Base-by-base conservation (phyloP, 805 yeast genomes). In the Candida pseudofarinosa region DNA sequence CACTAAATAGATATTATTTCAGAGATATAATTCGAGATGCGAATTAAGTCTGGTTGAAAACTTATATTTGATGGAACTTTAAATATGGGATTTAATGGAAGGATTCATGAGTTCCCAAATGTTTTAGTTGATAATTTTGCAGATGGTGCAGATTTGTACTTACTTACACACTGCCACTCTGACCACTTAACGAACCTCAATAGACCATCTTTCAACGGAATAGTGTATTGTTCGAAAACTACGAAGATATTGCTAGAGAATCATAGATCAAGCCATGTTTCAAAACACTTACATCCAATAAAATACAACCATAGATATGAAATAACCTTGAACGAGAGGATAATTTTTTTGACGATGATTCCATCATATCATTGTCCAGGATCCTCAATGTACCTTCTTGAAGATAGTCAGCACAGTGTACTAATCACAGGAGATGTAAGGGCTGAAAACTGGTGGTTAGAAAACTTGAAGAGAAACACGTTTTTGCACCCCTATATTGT, bases 281-380 rank as follows among this genome's bases (percentile, higher is more conserved):
- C 53, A 14, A 50, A 46, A 14, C 53, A 46, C 43, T 46, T 59
- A 6, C 41, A 41, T 16, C 58, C 52, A 1, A 40, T 53, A 36
- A 55, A 53, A 13, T 53, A 44, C 15, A 58, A 63, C 19, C 42
- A 19, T 1, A 58, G 61, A 4, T 40, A 54, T n/a, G 45, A 47
- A 12, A 44, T 62, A 13, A 46, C 41, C 4, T 47, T 51, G 16
- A 53, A 46, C 30, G 50, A 38, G 4, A 34, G 40, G 1, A 18
- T 23, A 1, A 39, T 77, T 4, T 53, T 41, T 4, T 56, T 79
- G 2, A 71, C 79, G 1, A 51, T 74, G 19, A 62, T 80, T 2
- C 70, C 70, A 4, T 70, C 80, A 0, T 69, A 79, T 51, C 86
- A 80, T 49, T 80, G 85, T 51, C 78, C 82, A 10, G 85, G 85